Evolutionary conservation across 2,329 filamentous ascomycete species (phyloP).

Genomic region (Monosporascus sp.): DNA sequence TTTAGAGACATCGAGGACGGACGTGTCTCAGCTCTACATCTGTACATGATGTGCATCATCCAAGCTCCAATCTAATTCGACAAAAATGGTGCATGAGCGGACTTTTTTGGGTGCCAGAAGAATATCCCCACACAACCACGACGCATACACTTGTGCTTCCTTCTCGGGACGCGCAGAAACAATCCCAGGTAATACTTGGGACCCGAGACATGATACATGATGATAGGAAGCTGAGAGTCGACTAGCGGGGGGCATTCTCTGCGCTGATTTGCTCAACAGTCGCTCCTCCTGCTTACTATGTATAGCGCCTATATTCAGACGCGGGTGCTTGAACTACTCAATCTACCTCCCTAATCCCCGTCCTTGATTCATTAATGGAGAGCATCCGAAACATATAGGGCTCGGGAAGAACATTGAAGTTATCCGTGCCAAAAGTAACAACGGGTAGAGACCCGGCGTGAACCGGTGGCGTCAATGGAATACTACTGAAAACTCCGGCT

Average conservation of each 20-base stretch:
- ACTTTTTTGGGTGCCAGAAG: conserved; percentile 30
- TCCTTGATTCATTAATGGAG: background rate
- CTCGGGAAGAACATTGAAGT: background rate
- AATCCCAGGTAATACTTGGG: background rate
- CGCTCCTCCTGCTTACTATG: background rate
- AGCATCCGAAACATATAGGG: background rate
- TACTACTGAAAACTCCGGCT: background rate
- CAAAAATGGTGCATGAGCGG: conserved; percentile 27
- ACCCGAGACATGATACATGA: background rate
- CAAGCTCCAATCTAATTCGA: conserved; percentile 16
- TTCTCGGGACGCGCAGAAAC: background rate
- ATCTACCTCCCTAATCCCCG: background rate
- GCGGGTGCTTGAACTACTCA: background rate
- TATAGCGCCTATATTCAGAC: background rate
- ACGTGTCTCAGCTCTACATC: background rate
- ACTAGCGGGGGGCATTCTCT: background rate
- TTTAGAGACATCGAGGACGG: background rate
- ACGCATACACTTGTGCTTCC: background rate
- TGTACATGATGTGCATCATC: conserved; percentile 1
- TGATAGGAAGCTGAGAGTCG: background rate
- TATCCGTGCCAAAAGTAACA: background rate
- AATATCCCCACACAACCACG: conserved; percentile 2
- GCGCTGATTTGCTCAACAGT: background rate
- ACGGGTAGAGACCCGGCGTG: background rate
- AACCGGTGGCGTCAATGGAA: background rate